These are phyloP conservation scores for Macadamia tetraphylla DNA, from an alignment of 164 flowering plant species.

Conservation along the genomic window DNA sequence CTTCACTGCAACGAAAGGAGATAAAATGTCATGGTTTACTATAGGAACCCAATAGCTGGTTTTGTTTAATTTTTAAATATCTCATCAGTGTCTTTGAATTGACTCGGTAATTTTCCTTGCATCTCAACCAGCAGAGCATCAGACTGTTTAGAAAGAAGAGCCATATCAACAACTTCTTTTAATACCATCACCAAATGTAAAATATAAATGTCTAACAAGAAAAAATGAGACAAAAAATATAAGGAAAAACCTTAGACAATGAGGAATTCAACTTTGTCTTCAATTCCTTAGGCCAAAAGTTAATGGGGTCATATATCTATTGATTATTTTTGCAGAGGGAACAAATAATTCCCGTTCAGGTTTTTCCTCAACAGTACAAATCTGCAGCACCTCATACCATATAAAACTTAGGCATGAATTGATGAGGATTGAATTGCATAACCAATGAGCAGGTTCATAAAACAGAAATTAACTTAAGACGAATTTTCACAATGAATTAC, in stretches of 20 bases:
- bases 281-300: constrained; percentile 27
- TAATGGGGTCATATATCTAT: constrained; percentile 40
- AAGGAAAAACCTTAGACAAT: constrained; percentile 49
- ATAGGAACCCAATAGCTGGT: neutral
- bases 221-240: neutral
- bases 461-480: neutral
- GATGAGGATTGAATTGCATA: neutral
- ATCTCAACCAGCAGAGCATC: constrained; percentile 37
- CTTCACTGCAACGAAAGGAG: too few species aligned
- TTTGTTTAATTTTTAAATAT: constrained; percentile 34
- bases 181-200: neutral
- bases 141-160: constrained; percentile 36
- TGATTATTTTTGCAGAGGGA: constrained; percentile 47
- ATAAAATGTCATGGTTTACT: too few species aligned
- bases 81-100: constrained; percentile 45
- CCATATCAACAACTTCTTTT: neutral
- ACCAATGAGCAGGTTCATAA: neutral
- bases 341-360: constrained; percentile 46
- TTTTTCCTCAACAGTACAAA: constrained; percentile 53
- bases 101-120: constrained; percentile 29
- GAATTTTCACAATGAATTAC: too few species aligned
- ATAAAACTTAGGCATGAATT: neutral
- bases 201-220: neutral
- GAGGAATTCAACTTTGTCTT: constrained; percentile 46
- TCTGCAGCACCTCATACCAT: constrained; percentile 32